These are phyloP conservation scores for Centaurea solstitialis DNA, from an alignment of 129 eudicot genomes.

Conservation along the genomic window DNA sequence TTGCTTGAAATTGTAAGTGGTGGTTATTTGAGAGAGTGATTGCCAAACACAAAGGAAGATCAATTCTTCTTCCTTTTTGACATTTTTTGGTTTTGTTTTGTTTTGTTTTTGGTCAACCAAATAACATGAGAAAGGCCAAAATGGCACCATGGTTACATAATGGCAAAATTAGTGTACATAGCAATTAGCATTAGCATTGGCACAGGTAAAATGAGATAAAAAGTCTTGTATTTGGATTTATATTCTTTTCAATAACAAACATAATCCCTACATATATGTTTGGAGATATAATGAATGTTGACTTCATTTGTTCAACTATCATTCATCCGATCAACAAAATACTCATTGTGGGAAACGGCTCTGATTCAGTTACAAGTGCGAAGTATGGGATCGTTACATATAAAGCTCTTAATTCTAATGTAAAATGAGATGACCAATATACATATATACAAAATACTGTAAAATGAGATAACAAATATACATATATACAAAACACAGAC, in stretches of 20 bases:
- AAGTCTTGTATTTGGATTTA: not conserved
- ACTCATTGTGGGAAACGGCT: too few species aligned
- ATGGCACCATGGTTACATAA: not conserved
- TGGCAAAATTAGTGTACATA: not conserved
- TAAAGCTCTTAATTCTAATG: too few species aligned
- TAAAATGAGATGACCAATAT: too few species aligned
- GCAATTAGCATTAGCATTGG: not conserved
- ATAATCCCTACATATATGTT: not conserved
- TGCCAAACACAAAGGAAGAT: constrained; percentile 28
- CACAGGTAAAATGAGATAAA: not conserved
- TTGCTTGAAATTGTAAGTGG: constrained; percentile 49
- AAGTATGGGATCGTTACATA: too few species aligned
- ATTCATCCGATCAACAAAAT: not conserved
- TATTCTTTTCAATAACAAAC: not conserved
- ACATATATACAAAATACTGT: too few species aligned
- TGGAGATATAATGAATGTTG: not conserved
- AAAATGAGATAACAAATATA: too few species aligned
- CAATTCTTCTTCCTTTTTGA: constrained; percentile 29
- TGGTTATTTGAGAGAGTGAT: constrained; percentile 14
- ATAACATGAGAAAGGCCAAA: constrained; percentile 14
- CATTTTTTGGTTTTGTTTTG: constrained; percentile 1
- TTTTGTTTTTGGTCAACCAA: constrained; percentile 17
- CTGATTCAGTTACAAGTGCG: too few species aligned
- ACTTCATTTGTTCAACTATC: not conserved
- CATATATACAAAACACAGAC: too few species aligned